Percentiles rank a stretch among this genome's conserved stretches.
phyloP scores from a whole-genome alignment of 371 early-diverging fungal species.

The Chytridiales sp. region DNA sequence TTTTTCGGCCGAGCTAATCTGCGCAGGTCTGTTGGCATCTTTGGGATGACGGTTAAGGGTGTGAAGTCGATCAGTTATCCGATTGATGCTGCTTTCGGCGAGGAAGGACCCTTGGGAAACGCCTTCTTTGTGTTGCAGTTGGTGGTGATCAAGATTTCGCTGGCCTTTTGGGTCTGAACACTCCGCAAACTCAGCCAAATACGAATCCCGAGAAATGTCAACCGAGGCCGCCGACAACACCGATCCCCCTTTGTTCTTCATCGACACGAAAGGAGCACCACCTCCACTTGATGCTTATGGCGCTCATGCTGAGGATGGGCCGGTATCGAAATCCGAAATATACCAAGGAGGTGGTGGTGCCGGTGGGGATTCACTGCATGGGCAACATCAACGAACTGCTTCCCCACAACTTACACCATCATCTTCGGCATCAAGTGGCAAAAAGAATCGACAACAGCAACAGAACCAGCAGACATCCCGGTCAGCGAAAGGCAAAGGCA shows the following conservation, averaged over 20 bases:
- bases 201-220: background rate
- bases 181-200: background rate
- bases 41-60: no score
- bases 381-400: background rate
- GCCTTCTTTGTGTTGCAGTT: no score
- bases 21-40: no score
- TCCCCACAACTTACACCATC: background rate
- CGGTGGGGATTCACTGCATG: background rate
- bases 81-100: no score
- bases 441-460: background rate
- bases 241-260: background rate
- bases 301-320: no score
- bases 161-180: no score
- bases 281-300: background rate
- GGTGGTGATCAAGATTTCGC: no score
- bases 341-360: background rate
- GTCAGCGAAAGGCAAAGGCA: background rate
- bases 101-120: no score
- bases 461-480: background rate
- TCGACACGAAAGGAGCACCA: conserved; percentile 1
- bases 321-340: background rate
- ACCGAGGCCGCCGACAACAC: background rate
- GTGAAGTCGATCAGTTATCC: no score
- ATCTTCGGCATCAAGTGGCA: background rate
- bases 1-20: no score